Evolutionary conservation across 139 green algal genomes (phyloP).

Genomic region (Chlamydomonas sphaeroides): DNA sequence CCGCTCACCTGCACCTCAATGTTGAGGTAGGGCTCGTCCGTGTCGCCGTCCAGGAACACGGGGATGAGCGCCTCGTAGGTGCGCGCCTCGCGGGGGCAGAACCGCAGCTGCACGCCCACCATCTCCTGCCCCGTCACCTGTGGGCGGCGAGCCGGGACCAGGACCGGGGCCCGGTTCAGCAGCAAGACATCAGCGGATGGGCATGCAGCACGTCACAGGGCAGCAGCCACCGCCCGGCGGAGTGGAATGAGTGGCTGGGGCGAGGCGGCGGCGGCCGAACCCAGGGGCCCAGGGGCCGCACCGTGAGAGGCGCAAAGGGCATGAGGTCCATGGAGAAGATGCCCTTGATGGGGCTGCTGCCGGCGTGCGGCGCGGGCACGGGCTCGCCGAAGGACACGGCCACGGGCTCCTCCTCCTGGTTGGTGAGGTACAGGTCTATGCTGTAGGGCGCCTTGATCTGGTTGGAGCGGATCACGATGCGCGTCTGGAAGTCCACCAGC

Average conservation of each 20-base stretch:
- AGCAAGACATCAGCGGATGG: no score
- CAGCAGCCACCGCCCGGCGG: no score
- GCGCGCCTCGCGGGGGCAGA: constrained; percentile 59
- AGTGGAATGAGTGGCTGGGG: no score
- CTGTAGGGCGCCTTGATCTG: constrained; percentile 50
- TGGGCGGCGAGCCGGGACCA: background rate
- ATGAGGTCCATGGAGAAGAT: constrained; percentile 27
- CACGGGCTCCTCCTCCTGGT: constrained; percentile 18
- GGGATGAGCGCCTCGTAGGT: constrained; percentile 63
- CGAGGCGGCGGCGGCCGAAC: no score
- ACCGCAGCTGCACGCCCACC: constrained; percentile 49
- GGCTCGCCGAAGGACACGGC: constrained; percentile 33
- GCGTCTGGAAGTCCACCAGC: constrained; percentile 68
- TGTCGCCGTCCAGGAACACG: constrained; percentile 59
- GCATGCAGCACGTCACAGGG: no score
- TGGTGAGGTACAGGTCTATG: constrained; percentile 32
- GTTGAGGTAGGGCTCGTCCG: constrained; percentile 52
- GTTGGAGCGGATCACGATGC: constrained; percentile 67
- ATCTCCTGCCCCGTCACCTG: constrained; percentile 34
- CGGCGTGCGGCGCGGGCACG: constrained; percentile 9
- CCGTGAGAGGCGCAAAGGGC: background rate
- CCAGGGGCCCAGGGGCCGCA: no score
- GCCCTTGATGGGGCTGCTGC: constrained; percentile 31
- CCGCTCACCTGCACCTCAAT: constrained; percentile 46
- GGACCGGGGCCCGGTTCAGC: no score